Conservation (phyloP, 192 early-diverging fungal genomes). For the Coemansia sp. region DNA sequence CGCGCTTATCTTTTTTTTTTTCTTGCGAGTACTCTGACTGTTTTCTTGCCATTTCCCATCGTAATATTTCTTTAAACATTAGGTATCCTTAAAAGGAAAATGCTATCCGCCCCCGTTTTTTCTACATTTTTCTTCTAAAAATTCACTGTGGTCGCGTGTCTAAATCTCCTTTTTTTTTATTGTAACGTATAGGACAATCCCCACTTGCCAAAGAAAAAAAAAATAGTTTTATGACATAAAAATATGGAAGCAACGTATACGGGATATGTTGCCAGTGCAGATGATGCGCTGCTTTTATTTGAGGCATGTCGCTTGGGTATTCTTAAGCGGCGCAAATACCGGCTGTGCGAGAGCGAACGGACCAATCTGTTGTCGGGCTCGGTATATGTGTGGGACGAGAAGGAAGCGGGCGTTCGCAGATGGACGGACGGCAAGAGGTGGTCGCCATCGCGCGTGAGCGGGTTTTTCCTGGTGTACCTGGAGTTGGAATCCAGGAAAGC, state of each 20-base stretch:
- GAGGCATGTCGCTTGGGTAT: slow-evolving; percentile 78
- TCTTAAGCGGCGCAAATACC: slow-evolving; percentile 65
- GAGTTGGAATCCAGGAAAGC: slow-evolving; percentile 62
- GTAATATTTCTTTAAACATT: no score
- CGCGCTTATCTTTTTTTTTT: not conserved
- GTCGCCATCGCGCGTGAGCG: slow-evolving; percentile 79
- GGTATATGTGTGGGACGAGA: slow-evolving; percentile 85
- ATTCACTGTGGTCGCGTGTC: no score
- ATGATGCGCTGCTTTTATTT: slow-evolving; percentile 84
- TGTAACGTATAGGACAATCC: no score
- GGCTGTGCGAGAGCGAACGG: slow-evolving; percentile 78
- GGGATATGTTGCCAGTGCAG: slow-evolving; percentile 75
- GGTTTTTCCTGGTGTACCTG: slow-evolving; percentile 79
- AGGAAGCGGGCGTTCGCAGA: slow-evolving; percentile 81
- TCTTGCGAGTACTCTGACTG: not conserved
- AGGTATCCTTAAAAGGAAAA: slow-evolving; percentile 8
- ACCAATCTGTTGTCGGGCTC: slow-evolving; percentile 70
- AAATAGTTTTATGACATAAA: not conserved
- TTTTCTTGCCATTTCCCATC: no score
- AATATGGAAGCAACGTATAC: slow-evolving; percentile 55
- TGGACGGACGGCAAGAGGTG: slow-evolving; percentile 91
- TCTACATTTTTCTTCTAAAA: no score
- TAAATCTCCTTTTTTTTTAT: not conserved
- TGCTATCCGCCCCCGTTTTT: no score
- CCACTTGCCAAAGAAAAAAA: no score